Evolutionary conservation across 306 rosid genomes (phyloP).

Genomic region (Herpetospermum pedunculosum): DNA sequence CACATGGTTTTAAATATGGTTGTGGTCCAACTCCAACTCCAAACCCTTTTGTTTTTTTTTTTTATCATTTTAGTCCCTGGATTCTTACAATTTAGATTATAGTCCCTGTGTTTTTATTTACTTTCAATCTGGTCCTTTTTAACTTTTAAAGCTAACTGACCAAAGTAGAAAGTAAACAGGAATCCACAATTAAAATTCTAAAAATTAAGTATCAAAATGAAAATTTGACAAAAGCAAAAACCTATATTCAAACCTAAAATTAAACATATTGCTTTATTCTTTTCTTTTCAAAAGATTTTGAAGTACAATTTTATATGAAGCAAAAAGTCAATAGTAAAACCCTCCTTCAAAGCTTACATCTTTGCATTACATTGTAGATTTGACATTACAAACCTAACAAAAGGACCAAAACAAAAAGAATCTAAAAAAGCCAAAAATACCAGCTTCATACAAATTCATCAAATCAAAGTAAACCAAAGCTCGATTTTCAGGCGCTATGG

Average conservation of each 20-base stretch:
- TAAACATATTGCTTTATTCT: not conserved
- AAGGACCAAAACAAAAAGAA: not conserved
- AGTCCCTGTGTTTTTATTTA: not conserved
- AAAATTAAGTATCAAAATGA: not conserved
- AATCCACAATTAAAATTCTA: too few species aligned
- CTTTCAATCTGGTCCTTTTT: not conserved
- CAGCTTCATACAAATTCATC: not conserved
- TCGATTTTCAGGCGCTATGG: not conserved
- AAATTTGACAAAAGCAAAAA: not conserved
- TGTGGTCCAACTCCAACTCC: not conserved
- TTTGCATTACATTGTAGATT: not conserved
- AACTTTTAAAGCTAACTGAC: not conserved
- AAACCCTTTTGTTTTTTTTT: not conserved
- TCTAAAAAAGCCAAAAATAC: not conserved
- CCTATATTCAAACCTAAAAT: not conserved
- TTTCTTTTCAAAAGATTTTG: not conserved
- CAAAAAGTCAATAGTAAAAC: not conserved
- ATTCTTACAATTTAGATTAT: not conserved
- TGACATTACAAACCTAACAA: not conserved
- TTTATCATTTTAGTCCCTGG: not conserved
- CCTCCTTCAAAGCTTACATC: not conserved
- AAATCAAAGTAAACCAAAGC: not conserved
- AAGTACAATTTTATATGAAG: not conserved
- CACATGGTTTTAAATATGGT: not conserved
- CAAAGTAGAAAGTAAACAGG: not conserved